Evolutionary conservation across 1,139 yeast species (phyloP).

Genomic region (Geotrichum histeridarum): DNA sequence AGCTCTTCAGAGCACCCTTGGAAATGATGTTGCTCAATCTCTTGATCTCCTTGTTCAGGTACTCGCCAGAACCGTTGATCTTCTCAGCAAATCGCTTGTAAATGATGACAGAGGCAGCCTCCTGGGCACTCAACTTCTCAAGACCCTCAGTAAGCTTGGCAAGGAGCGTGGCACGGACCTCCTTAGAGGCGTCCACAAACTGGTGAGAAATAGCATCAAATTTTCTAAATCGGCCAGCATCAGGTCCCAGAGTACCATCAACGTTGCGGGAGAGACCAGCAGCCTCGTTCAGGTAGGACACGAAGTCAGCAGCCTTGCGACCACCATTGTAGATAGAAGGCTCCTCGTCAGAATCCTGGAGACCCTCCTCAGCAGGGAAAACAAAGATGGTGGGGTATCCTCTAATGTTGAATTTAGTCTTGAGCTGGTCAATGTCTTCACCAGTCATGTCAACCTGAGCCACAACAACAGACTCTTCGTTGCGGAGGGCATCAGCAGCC

Average conservation of each 20-base stretch:
- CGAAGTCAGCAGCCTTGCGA: conserved; percentile 43
- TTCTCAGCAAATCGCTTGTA: conserved; percentile 51
- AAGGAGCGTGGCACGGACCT: conserved; percentile 9
- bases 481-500: conserved; percentile 48
- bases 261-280: conserved; percentile 50
- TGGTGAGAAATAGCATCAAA: conserved; percentile 37
- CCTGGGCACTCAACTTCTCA: conserved; percentile 24
- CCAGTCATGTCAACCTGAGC: conserved; percentile 49
- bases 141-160: conserved; percentile 26
- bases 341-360: conserved; percentile 37
- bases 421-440: conserved; percentile 43
- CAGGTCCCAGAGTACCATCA: conserved; percentile 48
- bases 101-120: conserved; percentile 35
- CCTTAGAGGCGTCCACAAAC: conserved; percentile 19
- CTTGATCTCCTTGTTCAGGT: conserved; percentile 47
- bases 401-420: conserved; percentile 43
- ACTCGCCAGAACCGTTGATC: conserved; percentile 47
- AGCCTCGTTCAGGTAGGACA: conserved; percentile 48
- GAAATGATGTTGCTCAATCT: conserved; percentile 49
- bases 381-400: conserved; percentile 53
- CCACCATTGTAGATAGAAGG: conserved; percentile 45
- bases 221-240: conserved; percentile 53
- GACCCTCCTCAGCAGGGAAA: conserved; percentile 35
- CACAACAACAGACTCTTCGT: conserved; percentile 44
- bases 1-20: conserved; percentile 37